Conservation (phyloP, 371 early-diverging fungal genomes). For the Mucor piriformis region DNA sequence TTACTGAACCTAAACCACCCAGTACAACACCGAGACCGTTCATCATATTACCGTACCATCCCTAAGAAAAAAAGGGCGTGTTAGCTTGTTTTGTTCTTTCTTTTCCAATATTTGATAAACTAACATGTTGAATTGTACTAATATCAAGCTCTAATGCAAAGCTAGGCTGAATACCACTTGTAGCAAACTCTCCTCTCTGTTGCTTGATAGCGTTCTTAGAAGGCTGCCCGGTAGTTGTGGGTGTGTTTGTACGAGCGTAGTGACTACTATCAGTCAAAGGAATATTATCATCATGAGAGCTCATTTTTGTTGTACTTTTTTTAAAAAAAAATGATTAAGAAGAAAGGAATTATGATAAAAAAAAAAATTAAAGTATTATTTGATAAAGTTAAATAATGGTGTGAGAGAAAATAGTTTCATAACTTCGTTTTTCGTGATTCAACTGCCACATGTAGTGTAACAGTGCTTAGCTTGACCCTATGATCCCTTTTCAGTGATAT, state of each 20-base stretch:
- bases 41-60: conserved; percentile 51
- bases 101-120: background rate
- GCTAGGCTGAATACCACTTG: conserved; percentile 31
- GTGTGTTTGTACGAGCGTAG: background rate
- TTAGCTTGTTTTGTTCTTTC: background rate
- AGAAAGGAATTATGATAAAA: background rate
- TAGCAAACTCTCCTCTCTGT: conserved; percentile 16
- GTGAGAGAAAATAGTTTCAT: background rate
- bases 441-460: background rate
- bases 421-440: background rate
- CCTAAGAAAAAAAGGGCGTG: conserved; percentile 21
- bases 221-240: background rate
- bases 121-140: conserved; percentile 18
- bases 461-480: background rate
- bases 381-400: background rate
- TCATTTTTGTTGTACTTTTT: background rate
- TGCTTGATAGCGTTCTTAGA: background rate
- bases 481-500: background rate
- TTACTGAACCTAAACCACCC: conserved; percentile 46
- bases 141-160: conserved; percentile 39
- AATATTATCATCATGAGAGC: conserved; percentile 1
- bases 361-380: background rate
- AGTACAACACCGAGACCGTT: conserved; percentile 47
- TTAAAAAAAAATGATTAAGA: background rate
- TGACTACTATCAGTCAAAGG: conserved; percentile 8